Percentiles rank a stretch among this genome's conserved stretches.
These are phyloP conservation scores for Crithidia brevicula DNA, from an alignment of 208 protist species.

Conservation along the genomic window DNA sequence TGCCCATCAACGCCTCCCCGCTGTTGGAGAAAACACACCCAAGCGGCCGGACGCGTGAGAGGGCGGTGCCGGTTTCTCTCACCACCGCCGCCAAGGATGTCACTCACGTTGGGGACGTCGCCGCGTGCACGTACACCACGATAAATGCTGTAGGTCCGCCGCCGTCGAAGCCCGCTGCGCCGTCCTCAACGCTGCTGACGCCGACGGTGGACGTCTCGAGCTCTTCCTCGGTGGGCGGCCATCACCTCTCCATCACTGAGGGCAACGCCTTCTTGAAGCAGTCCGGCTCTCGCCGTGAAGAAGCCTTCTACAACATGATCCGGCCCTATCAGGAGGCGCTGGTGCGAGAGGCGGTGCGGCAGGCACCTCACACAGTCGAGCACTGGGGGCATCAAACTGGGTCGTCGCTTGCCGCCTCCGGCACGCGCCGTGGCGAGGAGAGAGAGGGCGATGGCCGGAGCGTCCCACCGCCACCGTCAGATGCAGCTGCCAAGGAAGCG, in stretches of 20 bases:
- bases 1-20: no score
- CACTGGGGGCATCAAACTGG: conserved; percentile 20
- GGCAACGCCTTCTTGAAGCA: conserved; percentile 80
- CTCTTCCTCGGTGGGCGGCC: conserved; percentile 72
- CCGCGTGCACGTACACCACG: conserved; percentile 6
- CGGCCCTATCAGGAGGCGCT: conserved; percentile 60
- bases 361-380: conserved; percentile 32
- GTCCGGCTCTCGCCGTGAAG: conserved; percentile 69
- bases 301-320: conserved; percentile 81
- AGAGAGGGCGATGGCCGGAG: neutral
- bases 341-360: conserved; percentile 42
- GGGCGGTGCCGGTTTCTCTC: neutral
- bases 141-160: conserved; percentile 1
- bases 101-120: neutral
- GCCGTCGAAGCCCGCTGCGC: neutral
- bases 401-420: neutral
- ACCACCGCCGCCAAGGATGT: neutral
- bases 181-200: neutral
- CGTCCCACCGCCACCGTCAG: neutral
- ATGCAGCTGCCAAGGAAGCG: no score
- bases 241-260: conserved; percentile 74
- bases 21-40: no score
- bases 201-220: conserved; percentile 38
- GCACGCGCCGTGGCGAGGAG: neutral
- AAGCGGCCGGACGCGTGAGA: no score